Evolutionary conservation across 768 basidiomycete genomes (phyloP).

Genomic region (Pisolithus tinctorius): DNA sequence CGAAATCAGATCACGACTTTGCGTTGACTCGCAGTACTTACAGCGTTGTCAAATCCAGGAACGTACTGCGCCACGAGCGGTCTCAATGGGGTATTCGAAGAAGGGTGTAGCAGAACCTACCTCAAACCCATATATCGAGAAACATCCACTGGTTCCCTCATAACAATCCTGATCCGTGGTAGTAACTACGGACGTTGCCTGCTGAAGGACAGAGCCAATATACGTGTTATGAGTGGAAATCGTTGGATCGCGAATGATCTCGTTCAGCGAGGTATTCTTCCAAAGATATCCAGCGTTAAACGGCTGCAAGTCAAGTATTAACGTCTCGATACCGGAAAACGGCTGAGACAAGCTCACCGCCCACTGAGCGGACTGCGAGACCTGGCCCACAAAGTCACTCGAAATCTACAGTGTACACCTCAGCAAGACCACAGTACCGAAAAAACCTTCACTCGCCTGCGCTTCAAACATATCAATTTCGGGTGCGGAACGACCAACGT

Average conservation of each 20-base stretch:
- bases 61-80: slow-evolving; percentile 15
- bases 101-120: slow-evolving; percentile 24
- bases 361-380: slow-evolving; percentile 85
- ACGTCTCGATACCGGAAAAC: not conserved
- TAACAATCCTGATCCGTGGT: slow-evolving; percentile 67
- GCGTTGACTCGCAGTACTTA: slow-evolving; percentile 25
- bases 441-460: slow-evolving; percentile 30
- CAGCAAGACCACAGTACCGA: slow-evolving; percentile 8
- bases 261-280: slow-evolving; percentile 54
- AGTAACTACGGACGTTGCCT: slow-evolving; percentile 72
- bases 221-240: slow-evolving; percentile 55
- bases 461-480: slow-evolving; percentile 93
- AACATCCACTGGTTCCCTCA: slow-evolving; percentile 53
- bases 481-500: slow-evolving; percentile 76
- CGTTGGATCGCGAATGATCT: slow-evolving; percentile 50
- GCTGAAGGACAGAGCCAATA: slow-evolving; percentile 64
- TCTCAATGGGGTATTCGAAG: not conserved
- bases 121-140: slow-evolving; percentile 77
- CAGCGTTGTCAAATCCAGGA: slow-evolving; percentile 61
- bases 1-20: not conserved
- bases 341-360: slow-evolving; percentile 44
- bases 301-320: slow-evolving; percentile 38
- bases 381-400: slow-evolving; percentile 42
- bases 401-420: slow-evolving; percentile 38
- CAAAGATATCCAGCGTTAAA: slow-evolving; percentile 70